Base-by-base conservation (phyloP, 2,329 filamentous ascomycete genomes). In the Aureobasidium sp. region DNA sequence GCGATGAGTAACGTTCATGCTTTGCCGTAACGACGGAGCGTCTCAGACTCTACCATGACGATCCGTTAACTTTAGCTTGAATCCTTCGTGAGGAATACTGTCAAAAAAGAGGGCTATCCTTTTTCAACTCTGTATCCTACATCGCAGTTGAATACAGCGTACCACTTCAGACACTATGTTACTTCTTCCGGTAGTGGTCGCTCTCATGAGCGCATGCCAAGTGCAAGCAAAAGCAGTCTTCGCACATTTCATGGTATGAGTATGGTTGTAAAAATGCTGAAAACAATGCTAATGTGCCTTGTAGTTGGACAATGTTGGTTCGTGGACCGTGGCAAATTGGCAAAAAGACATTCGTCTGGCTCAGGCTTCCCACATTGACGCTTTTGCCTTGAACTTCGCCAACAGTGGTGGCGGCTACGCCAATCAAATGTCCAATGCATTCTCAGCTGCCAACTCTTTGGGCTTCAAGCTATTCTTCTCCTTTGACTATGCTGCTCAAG, bases 391-490 rank as follows among this genome's bases (percentile, higher is more conserved):
- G 42, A 81, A 81, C 55, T 79, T 82, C 50, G 79, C 78, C 3
- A 55, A 55, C 13, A 42, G 30, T 2, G 21, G 21, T 21, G 51
- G 51, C 16, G 36, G 37, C 29, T 55, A 55, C 9, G 36, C 27
- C 3, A 8, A 11, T 30, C 69, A 70, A 7, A 79, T 82, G 59
- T 47, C 59, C 29, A 59, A 61, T 39, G 44, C 45, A 27, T 59
- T 48, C 44, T 49, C 57, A 79, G 79, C 0, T 78, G 80, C 3
- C 73, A 75, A 10, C 72, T 71, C 8, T 71, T 73, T 62, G 11
- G 70, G 71, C 49, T 80, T 83, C 75, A 81, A 81, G 59, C 78
- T 82, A 14, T 82, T 83, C 60, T 77, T 84, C 64, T 83, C 81
- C 1, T 84, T 83, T 64, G 81, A 83, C 71, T 82, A 81, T 68